Evolutionary conservation across 257 asterid species (phyloP), one percentile per base, ranked within the genome.

Genomic region (Asclepias syriaca): DNA sequence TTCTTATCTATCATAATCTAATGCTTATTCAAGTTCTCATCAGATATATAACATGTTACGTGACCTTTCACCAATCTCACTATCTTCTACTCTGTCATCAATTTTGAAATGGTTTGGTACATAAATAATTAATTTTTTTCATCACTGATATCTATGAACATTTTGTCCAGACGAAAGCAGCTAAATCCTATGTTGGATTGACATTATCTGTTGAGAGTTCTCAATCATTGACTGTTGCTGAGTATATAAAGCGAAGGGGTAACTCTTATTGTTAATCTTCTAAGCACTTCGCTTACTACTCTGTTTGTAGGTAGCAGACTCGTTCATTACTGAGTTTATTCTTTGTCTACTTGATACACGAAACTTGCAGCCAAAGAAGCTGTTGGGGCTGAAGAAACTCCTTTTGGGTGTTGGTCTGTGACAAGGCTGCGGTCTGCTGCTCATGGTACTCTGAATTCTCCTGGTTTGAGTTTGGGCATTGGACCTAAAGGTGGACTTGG

Each of bases 401-500:
- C 98, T 76, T 90, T 84, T 71, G 96, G 95, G 63, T 90, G 89
- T 75, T 95, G 99, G 99, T 90, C 88, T 32, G 97, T 95, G 61
- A 91, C 95, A 70, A 91, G 99, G 81, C 81, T 95, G 88, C 91
- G 99, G 22, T 82, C 98, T 85, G 95, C 89, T 80, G 99, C 95
- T 64, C 98, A 87, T 85, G 99, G 99, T 73, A 92, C 84, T 79
- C 84, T 87, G 67, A 90, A 85, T 87, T 76, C 85, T 83, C 81
- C 87, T 50, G 96, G 95, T 46, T 85, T 87, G 80, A 82, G 90
- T 86, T 84, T 91, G 88, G 87, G 85, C 53, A 80, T 89, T 81
- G 99, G 99, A 75, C 97, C 98, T 69, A 92, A 87, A 86, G 99
- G 99, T 65, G 99, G 99, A 55, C 89, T 95, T 53, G 99, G 99